These are phyloP conservation scores for Draba incana DNA, from an alignment of 345 rosid species.

Conservation along the genomic window DNA sequence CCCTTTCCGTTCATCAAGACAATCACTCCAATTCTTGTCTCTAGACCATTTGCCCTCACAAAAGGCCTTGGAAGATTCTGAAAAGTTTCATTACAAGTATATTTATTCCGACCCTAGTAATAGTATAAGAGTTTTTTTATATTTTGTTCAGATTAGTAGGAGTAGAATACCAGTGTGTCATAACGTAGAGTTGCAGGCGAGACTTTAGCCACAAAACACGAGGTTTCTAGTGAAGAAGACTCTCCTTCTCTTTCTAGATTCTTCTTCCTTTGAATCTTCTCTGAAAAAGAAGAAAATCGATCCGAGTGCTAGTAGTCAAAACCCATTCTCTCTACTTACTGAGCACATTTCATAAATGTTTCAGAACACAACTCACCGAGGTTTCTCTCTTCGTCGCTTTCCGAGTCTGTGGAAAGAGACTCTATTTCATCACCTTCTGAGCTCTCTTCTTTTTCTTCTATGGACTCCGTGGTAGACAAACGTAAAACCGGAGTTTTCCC, in stretches of 20 bases:
- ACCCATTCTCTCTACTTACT: neutral
- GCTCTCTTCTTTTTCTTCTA: neutral
- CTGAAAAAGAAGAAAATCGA: neutral
- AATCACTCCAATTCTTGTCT: neutral
- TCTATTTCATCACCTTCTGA: conserved; percentile 5
- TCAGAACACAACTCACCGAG: conserved; percentile 10
- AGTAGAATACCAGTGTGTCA: neutral
- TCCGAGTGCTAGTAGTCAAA: too few relatives aligned
- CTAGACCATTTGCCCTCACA: neutral
- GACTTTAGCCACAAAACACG: neutral
- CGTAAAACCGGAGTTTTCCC: neutral
- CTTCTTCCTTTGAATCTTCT: neutral
- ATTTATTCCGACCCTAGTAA: neutral
- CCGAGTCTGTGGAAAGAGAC: conserved; percentile 19
- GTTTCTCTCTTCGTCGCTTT: neutral
- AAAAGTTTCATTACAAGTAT: neutral
- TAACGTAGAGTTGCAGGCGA: neutral
- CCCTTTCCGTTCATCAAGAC: neutral
- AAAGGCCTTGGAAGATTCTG: neutral
- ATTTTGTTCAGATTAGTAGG: neutral
- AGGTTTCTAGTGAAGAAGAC: conserved; percentile 7
- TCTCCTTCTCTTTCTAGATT: neutral
- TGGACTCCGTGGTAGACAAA: neutral
- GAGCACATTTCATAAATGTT: neutral
- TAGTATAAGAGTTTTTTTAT: neutral